phyloP scores from a whole-genome alignment of 2,329 filamentous ascomycete genomes.

The Ophidiomyces ophidiicola region DNA sequence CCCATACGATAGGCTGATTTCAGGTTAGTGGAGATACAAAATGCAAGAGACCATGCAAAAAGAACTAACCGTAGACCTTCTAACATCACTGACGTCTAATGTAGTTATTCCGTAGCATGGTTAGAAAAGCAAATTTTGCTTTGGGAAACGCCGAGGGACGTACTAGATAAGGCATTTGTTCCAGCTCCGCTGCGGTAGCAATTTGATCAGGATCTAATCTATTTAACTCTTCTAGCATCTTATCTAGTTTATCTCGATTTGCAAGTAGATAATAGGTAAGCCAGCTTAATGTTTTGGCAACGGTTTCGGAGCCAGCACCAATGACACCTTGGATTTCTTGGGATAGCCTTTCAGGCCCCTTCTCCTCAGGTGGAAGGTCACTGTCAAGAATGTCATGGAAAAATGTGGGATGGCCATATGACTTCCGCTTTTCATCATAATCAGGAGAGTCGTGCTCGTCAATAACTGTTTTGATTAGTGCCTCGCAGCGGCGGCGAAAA shows the following conservation, averaged over 20 bases:
- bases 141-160: constrained; percentile 4
- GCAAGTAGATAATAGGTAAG: constrained; percentile 14
- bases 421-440: constrained; percentile 5
- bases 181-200: constrained; percentile 23
- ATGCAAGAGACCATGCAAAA: not conserved
- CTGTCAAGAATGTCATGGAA: constrained; percentile 19
- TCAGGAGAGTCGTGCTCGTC: constrained; percentile 2
- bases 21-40: not conserved
- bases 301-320: constrained; percentile 25
- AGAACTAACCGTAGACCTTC: constrained; percentile 6
- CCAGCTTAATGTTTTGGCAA: constrained; percentile 20
- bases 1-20: constrained; percentile 25
- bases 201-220: constrained; percentile 19
- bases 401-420: constrained; percentile 19
- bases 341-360: constrained; percentile 20
- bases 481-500: constrained; percentile 8
- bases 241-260: constrained; percentile 8
- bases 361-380: constrained; percentile 23
- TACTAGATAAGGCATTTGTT: constrained; percentile 31
- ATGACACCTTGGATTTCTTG: constrained; percentile 24
- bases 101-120: too few relatives aligned
- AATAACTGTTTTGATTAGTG: constrained; percentile 9
- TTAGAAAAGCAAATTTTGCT: not conserved
- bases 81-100: constrained; percentile 10
- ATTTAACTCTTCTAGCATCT: constrained; percentile 14